phyloP scores from a whole-genome alignment of 306 rosid genomes.

The Vigna radiata region DNA sequence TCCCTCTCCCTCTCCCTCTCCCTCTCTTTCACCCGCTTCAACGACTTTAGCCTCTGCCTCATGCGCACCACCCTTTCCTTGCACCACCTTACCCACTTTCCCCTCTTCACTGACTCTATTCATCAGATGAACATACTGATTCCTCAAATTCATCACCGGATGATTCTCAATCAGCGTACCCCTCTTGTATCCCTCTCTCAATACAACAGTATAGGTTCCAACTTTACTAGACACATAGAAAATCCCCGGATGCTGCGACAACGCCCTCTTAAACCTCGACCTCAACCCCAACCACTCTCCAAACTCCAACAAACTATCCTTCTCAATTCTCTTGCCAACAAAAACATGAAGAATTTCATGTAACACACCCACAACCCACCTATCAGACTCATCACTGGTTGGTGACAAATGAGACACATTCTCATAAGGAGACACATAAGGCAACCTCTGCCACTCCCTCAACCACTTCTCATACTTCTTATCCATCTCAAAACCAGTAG shows the following conservation, averaged over 20 bases:
- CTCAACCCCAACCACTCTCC: slow-evolving; percentile 83
- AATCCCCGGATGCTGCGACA: slow-evolving; percentile 80
- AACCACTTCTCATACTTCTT: slow-evolving; percentile 76
- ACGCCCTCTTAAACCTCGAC: slow-evolving; percentile 76
- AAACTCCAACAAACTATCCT: slow-evolving; percentile 60
- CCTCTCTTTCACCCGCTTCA: slow-evolving; percentile 37
- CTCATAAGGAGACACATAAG: slow-evolving; percentile 81
- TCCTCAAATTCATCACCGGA: slow-evolving; percentile 66
- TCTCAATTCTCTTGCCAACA: slow-evolving; percentile 76
- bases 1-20: slow-evolving; percentile 32
- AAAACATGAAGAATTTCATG: slow-evolving; percentile 84
- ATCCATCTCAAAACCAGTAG: slow-evolving; percentile 80
- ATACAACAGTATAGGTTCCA: slow-evolving; percentile 73
- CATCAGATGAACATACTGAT: slow-evolving; percentile 72
- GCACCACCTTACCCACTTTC: slow-evolving; percentile 44
- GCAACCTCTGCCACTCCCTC: slow-evolving; percentile 78
- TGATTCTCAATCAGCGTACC: slow-evolving; percentile 64
- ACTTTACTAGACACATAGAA: slow-evolving; percentile 76
- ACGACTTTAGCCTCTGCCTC: slow-evolving; percentile 42
- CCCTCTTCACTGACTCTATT: slow-evolving; percentile 59
- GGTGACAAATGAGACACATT: slow-evolving; percentile 63
- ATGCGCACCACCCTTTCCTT: slow-evolving; percentile 38
- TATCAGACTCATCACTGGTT: slow-evolving; percentile 72
- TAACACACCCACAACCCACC: slow-evolving; percentile 76
- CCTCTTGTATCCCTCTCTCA: slow-evolving; percentile 83